Conservation (phyloP, 2,329 filamentous ascomycete genomes). For the Ophiosphaerella herpotricha region DNA sequence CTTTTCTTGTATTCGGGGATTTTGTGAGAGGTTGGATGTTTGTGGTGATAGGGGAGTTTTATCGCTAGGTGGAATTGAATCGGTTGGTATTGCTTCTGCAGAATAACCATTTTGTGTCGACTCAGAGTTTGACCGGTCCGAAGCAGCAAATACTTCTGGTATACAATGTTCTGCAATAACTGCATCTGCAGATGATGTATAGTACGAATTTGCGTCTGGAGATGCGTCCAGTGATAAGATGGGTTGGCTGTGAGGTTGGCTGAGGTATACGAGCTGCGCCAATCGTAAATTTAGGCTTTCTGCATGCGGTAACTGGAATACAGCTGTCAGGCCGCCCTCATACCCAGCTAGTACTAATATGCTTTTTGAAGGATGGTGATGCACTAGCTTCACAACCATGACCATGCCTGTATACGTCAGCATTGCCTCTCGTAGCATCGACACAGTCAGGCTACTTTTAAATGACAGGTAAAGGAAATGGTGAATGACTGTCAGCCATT, state of each 20-base stretch:
- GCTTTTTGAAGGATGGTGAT: slow-evolving; percentile 26
- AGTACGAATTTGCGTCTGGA: slow-evolving; percentile 59
- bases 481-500: too few species aligned
- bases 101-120: background rate
- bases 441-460: background rate
- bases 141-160: slow-evolving; percentile 38
- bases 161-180: slow-evolving; percentile 77
- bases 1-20: too few species aligned
- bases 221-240: slow-evolving; percentile 66
- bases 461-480: too few species aligned
- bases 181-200: slow-evolving; percentile 83
- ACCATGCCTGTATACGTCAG: slow-evolving; percentile 72
- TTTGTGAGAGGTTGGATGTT: too few species aligned
- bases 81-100: background rate
- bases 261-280: slow-evolving; percentile 62
- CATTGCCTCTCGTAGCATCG: background rate
- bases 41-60: too few species aligned
- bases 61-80: too few species aligned
- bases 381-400: slow-evolving; percentile 70
- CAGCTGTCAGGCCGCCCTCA: slow-evolving; percentile 78
- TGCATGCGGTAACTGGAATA: slow-evolving; percentile 59
- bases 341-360: slow-evolving; percentile 76
- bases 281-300: slow-evolving; percentile 33
- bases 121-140: background rate
- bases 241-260: slow-evolving; percentile 76